Percentiles rank a stretch among this genome's conserved stretches.
These are phyloP conservation scores for Cryptococcus sp. DNA, from an alignment of 1,284 basidiomycete species.

Conservation along the genomic window DNA sequence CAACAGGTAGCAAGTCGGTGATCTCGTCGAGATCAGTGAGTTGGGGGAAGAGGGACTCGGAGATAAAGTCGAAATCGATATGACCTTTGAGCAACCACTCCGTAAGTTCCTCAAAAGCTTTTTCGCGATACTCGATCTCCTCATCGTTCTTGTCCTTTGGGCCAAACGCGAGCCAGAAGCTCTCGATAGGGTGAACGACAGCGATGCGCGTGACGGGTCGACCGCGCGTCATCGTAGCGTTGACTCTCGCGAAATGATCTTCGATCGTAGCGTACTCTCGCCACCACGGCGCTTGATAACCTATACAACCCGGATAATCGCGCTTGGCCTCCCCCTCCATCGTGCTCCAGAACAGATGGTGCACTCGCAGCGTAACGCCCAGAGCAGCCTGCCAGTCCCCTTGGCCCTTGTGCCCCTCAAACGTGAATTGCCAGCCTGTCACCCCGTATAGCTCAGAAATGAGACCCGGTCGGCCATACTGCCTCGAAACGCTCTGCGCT, in stretches of 20 bases:
- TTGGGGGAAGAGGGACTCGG: slow-evolving; percentile 34
- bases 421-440: slow-evolving; percentile 32
- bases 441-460: slow-evolving; percentile 40
- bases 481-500: slow-evolving; percentile 28
- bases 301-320: slow-evolving; percentile 38
- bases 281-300: slow-evolving; percentile 38
- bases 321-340: slow-evolving; percentile 38
- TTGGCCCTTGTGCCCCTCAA: slow-evolving; percentile 35
- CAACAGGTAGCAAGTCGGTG: slow-evolving; percentile 22
- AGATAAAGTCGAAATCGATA: slow-evolving; percentile 41
- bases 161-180: slow-evolving; percentile 34
- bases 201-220: slow-evolving; percentile 31
- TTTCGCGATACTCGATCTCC: slow-evolving; percentile 26
- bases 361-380: slow-evolving; percentile 35
- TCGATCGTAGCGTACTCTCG: slow-evolving; percentile 35
- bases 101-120: slow-evolving; percentile 29
- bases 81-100: slow-evolving; percentile 31
- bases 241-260: slow-evolving; percentile 35
- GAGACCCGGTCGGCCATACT: slow-evolving; percentile 26
- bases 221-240: slow-evolving; percentile 29
- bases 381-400: slow-evolving; percentile 42
- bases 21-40: slow-evolving; percentile 22
- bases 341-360: slow-evolving; percentile 29
- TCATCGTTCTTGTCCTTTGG: slow-evolving; percentile 30
- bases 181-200: slow-evolving; percentile 39